A percentile compares a stretch with the other conserved stretches of the same genome.
Conservation (phyloP, 805 yeast genomes). For the Metschnikowia proteae region DNA sequence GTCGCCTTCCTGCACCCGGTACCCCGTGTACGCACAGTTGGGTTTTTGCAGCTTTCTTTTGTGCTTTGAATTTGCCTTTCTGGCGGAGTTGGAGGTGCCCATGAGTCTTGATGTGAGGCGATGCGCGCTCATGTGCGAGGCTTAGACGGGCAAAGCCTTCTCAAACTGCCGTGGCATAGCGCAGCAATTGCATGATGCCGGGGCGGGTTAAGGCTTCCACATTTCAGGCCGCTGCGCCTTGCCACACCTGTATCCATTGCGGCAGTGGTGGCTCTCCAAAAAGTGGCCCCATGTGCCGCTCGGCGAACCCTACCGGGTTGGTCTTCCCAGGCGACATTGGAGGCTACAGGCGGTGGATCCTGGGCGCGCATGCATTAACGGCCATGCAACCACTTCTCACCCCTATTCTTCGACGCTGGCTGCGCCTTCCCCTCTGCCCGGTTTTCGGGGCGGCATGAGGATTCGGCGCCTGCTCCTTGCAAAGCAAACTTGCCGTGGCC, state of each 20-base stretch:
- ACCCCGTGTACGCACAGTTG: slow-evolving; percentile 12
- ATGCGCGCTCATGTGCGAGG: slow-evolving; percentile 3
- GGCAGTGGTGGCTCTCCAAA: not conserved
- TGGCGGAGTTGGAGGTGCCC: not conserved
- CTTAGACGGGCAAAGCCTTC: not conserved
- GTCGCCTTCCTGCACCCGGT: slow-evolving; percentile 4
- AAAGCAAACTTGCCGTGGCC: too few relatives aligned
- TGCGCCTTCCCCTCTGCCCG: too few relatives aligned
- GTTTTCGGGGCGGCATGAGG: not conserved
- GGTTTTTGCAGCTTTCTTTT: slow-evolving; percentile 6
- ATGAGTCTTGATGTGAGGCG: not conserved
- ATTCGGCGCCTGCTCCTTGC: too few relatives aligned
- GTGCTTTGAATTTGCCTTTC: not conserved
- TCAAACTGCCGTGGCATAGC: not conserved
- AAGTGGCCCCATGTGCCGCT: not conserved
- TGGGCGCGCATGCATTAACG: not conserved
- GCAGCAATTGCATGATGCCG: not conserved
- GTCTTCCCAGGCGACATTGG: not conserved
- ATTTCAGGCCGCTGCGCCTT: not conserved
- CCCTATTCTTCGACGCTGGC: too few relatives aligned
- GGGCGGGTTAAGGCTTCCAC: not conserved
- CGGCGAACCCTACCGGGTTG: not conserved
- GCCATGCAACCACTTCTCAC: not conserved
- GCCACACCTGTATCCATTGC: not conserved
- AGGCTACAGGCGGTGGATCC: not conserved